Percentiles rank a stretch among this genome's conserved stretches.
These are phyloP conservation scores for Globisporangium solare DNA, from an alignment of 352 stramenopile species.

Conservation along the genomic window DNA sequence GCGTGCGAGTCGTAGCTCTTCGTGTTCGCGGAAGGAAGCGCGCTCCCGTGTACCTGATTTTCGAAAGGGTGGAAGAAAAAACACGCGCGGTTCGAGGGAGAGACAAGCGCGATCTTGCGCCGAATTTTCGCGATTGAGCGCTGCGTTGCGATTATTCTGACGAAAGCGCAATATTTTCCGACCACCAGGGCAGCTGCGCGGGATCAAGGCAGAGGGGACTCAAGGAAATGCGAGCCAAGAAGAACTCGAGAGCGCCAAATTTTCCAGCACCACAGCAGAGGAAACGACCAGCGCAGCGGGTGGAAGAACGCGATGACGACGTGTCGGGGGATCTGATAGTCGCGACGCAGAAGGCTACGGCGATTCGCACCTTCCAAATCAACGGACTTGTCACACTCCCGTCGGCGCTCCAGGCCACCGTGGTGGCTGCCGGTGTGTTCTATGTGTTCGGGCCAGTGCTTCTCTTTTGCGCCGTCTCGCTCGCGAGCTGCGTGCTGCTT, in stretches of 20 bases:
- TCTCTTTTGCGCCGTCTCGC: constrained; percentile 10
- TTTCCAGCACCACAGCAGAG: background rate
- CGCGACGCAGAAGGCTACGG: background rate
- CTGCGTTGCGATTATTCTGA: too few species aligned
- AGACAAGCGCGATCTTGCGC: too few species aligned
- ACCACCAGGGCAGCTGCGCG: background rate
- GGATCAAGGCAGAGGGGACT: background rate
- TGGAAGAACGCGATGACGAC: constrained; percentile 2
- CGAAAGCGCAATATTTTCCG: too few species aligned
- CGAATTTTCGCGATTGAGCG: too few species aligned
- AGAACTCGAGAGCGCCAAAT: background rate
- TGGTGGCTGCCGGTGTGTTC: constrained; percentile 8
- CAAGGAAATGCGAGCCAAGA: constrained; percentile 6
- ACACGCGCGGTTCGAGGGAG: too few species aligned
- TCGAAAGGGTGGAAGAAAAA: too few species aligned
- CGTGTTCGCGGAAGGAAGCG: too few species aligned
- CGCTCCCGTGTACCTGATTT: too few species aligned
- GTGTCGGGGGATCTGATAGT: background rate
- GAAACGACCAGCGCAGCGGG: constrained; percentile 21
- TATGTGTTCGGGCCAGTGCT: constrained; percentile 12
- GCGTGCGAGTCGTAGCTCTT: too few species aligned
- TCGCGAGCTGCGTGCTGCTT: constrained; percentile 5
- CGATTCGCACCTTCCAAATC: constrained; percentile 5
- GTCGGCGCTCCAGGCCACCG: constrained; percentile 4
- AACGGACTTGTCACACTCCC: constrained; percentile 9